Evolutionary conservation across 23 red algal genomes (phyloP).

Genomic region (Cyanidiococcus yangmingshanensis): DNA sequence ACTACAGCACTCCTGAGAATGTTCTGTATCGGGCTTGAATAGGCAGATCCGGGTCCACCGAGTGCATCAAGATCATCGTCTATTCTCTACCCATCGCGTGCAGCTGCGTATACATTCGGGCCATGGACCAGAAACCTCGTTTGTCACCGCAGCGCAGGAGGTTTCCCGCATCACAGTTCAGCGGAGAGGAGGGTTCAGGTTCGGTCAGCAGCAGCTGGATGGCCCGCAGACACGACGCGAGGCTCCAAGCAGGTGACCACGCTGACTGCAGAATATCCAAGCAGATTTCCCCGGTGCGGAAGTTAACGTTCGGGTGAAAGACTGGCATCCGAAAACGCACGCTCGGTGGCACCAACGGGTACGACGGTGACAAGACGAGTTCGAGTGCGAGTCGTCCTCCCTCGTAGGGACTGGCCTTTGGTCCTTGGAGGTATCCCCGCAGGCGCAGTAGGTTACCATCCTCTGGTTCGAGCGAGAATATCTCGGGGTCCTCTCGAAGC

Average conservation of each 20-base stretch:
- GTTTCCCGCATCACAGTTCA: constrained; percentile 99
- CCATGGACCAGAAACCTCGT: constrained; percentile 81
- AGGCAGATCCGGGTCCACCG: no score
- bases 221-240: constrained; percentile 73
- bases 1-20: no score
- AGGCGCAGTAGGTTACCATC: constrained; percentile 61
- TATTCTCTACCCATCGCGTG: constrained; percentile 26
- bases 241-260: constrained; percentile 96
- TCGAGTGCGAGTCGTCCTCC: constrained; percentile 59
- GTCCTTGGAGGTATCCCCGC: constrained; percentile 60
- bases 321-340: constrained; percentile 74
- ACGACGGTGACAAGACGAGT: constrained; percentile 58
- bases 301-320: constrained; percentile 97
- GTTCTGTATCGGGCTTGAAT: no score
- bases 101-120: constrained; percentile 76
- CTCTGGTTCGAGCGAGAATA: constrained; percentile 55
- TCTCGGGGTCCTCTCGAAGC: not conserved
- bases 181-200: constrained; percentile 80
- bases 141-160: constrained; percentile 78
- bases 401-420: constrained; percentile 75
- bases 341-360: constrained; percentile 69
- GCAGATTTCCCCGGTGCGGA: constrained; percentile 94
- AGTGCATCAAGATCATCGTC: no score
- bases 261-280: constrained; percentile 88
- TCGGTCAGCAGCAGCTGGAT: constrained; percentile 78